Evolutionary conservation across 129 eudicot genomes (phyloP), one percentile per base, ranked within the genome.

Genomic region (Centrapalus pauciflorus): DNA sequence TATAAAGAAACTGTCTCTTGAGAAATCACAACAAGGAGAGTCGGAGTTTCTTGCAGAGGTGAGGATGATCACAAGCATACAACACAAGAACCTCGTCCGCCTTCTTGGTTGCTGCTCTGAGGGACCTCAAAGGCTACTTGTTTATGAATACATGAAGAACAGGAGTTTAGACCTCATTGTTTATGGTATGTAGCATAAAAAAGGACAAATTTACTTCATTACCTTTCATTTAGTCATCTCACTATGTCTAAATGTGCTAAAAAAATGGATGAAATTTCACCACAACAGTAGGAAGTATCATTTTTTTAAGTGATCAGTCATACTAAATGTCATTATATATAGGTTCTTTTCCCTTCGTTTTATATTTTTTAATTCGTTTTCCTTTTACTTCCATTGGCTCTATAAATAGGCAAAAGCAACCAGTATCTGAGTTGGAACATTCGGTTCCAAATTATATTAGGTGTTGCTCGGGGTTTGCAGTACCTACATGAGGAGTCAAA

Each of bases 401-500:
- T n/a, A 40, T 48, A 9, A 48, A 65, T 77, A 87, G 95, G 90
- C 27, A 82, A 77, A 70, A 80, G 69, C 14, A 86, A 77, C 19
- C 46, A 64, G 23, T 82, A 51, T 66, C 63, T 88, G 17, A 76
- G 74, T 69, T 88, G 96, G 96, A 79, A 46, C 13, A 72, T 75
- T 16, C 86, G 92, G 14, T 82, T 69, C 55, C 88, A 85, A 58
- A 82, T 88, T 27, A 82, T 80, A 33, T 80, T 88, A 25, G 96
- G 96, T 46, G 66, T 82, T 51, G 89, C 85, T 63, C 79, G 85
- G 41, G 96, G 96, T 46, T 70, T 88, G 64, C 92, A 85, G 29
- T 88, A 88, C 58, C 71, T 88, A 37, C 96, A 88, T 10, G 89
- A 88, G 59, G 96, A 88, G 58, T 85, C 90, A n/a, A 85, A 87